phyloP scores from a whole-genome alignment of 805 yeast genomes.

The Wickerhamiella occidentalis region DNA sequence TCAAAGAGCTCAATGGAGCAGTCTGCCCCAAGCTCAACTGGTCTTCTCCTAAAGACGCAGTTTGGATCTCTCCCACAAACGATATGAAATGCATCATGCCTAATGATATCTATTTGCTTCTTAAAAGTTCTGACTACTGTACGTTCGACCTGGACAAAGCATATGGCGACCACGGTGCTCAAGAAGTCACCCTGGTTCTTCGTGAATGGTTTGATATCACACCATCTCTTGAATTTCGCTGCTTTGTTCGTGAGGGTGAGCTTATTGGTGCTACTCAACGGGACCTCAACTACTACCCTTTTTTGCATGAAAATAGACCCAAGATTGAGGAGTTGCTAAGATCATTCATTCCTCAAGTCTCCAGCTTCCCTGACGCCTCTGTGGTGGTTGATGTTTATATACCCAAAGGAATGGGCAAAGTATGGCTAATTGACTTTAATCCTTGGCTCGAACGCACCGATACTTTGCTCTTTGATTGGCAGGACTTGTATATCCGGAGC shows the following conservation, averaged over 20 bases:
- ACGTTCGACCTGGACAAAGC: conserved; percentile 73
- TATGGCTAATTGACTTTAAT: conserved; percentile 71
- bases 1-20: conserved; percentile 39
- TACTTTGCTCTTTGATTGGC: conserved; percentile 70
- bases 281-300: conserved; percentile 73
- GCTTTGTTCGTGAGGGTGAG: conserved; percentile 54
- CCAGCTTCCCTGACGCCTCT: conserved; percentile 39
- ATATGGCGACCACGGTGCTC: conserved; percentile 35
- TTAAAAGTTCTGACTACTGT: conserved; percentile 80
- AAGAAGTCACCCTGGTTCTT: conserved; percentile 38
- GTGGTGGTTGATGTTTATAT: conserved; percentile 74
- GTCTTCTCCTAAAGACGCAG: conserved; percentile 94
- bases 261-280: conserved; percentile 73
- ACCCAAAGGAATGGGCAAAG: conserved; percentile 57
- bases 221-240: conserved; percentile 85
- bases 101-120: conserved; percentile 63
- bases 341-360: conserved; percentile 34
- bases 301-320: conserved; percentile 41
- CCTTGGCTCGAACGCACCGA: conserved; percentile 75
- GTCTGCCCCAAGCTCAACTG: conserved; percentile 88
- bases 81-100: conserved; percentile 58
- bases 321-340: conserved; percentile 39
- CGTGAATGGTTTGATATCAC: conserved; percentile 74
- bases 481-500: conserved; percentile 40
- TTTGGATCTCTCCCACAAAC: conserved; percentile 78